Evolutionary conservation across 495 filamentous ascomycete genomes (phyloP).

Genomic region (Lasiosphaeria miniovina): DNA sequence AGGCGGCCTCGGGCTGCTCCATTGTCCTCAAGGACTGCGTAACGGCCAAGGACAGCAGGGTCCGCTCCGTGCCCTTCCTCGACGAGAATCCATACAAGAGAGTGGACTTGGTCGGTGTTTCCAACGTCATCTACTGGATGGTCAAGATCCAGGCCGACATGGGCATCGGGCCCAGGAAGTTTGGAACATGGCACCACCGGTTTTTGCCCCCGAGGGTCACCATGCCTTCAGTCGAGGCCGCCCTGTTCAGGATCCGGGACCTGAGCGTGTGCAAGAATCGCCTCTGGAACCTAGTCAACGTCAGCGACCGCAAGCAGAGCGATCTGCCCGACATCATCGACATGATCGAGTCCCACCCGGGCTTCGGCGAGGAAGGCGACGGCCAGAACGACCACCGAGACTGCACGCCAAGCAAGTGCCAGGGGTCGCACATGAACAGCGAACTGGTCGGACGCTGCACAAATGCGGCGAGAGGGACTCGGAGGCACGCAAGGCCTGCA

Average conservation of each 20-base stretch:
- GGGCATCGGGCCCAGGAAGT: background rate
- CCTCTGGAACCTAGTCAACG: conserved; percentile 5
- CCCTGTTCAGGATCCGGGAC: background rate
- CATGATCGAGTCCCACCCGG: background rate
- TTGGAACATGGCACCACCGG: background rate
- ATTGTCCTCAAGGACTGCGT: too few relatives aligned
- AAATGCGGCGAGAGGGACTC: too few relatives aligned
- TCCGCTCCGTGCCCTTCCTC: too few relatives aligned
- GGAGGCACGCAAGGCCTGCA: background rate
- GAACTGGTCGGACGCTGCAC: background rate
- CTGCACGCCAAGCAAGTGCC: conserved; percentile 7
- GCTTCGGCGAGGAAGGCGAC: too few relatives aligned
- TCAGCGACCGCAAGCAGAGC: conserved; percentile 6
- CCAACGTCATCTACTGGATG: conserved; percentile 4
- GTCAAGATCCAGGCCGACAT: conserved; percentile 6
- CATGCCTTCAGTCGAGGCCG: conserved; percentile 1
- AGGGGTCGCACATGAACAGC: conserved; percentile 9
- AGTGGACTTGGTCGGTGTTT: background rate
- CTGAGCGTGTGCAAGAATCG: conserved; percentile 5
- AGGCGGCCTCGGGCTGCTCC: too few relatives aligned
- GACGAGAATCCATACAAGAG: too few relatives aligned
- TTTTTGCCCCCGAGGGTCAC: conserved; percentile 3
- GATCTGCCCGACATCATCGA: conserved; percentile 1
- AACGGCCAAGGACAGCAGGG: too few relatives aligned
- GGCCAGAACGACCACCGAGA: background rate